Evolutionary conservation across 73 alveolate genomes (phyloP).

Genomic region (Durusdinium trenchii): DNA sequence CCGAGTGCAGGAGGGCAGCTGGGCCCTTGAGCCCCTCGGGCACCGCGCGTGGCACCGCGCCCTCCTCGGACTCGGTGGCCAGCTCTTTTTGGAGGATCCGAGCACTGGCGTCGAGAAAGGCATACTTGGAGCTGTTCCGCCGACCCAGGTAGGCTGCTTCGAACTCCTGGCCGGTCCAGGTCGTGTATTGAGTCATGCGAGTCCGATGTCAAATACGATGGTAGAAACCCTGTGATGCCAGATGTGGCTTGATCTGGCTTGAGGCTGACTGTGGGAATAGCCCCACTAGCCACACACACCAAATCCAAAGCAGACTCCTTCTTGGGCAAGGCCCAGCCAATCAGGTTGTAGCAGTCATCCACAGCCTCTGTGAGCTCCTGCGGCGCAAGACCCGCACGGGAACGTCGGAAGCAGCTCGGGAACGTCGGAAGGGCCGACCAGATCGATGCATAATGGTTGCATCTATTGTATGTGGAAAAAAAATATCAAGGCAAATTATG

Average conservation of each 20-base stretch:
- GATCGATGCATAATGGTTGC: not conserved
- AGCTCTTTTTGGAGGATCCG: constrained; percentile 45
- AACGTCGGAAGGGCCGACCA: too few relatives aligned
- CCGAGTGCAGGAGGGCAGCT: constrained; percentile 38
- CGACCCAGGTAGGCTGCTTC: constrained; percentile 83
- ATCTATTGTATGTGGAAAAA: not conserved
- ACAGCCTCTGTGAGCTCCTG: constrained; percentile 59
- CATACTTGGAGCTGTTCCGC: constrained; percentile 43
- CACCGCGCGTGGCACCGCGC: not conserved
- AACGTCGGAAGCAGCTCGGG: too few relatives aligned
- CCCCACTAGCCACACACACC: too few relatives aligned
- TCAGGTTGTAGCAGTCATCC: constrained; percentile 79
- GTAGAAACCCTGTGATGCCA: too few relatives aligned
- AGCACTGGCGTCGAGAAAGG: constrained; percentile 42
- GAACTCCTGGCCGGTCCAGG: constrained; percentile 72
- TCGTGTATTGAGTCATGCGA: too few relatives aligned
- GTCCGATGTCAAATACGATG: too few relatives aligned
- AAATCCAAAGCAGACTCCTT: too few relatives aligned
- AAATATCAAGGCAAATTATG: not conserved
- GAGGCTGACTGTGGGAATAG: too few relatives aligned
- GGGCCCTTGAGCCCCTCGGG: constrained; percentile 58
- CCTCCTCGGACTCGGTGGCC: not conserved
- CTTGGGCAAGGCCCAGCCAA: constrained; percentile 82
- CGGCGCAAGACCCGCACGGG: not conserved
- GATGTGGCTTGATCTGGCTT: too few relatives aligned